Conservation (phyloP, 495 filamentous ascomycete genomes). For the Mytilinidion resinicola region DNA sequence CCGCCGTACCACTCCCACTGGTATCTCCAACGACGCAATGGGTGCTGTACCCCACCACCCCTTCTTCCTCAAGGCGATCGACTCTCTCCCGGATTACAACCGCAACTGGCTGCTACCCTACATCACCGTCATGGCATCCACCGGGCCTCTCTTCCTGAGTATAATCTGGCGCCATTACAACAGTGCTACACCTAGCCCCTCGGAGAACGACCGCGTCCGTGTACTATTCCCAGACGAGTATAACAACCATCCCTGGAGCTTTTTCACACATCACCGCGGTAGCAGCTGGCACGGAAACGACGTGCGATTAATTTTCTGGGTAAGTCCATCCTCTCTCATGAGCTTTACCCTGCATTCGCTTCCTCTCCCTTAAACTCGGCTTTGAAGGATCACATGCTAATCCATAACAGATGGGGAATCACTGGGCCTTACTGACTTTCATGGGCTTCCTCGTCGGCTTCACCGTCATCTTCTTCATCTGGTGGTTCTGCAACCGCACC, state of each 20-base stretch:
- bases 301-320: constrained; percentile 72
- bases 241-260: constrained; percentile 63
- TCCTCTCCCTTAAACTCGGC: background rate
- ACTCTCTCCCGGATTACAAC: constrained; percentile 62
- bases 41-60: constrained; percentile 73
- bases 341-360: background rate
- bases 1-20: constrained; percentile 71
- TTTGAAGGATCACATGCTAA: constrained; percentile 6
- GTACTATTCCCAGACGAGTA: constrained; percentile 63
- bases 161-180: constrained; percentile 59
- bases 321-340: constrained; percentile 29
- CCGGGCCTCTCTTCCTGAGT: constrained; percentile 76
- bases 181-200: constrained; percentile 5
- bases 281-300: constrained; percentile 74
- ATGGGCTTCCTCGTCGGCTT: constrained; percentile 56
- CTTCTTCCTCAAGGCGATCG: constrained; percentile 71
- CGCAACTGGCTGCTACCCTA: constrained; percentile 75
- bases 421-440: constrained; percentile 67
- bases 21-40: constrained; percentile 87
- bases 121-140: constrained; percentile 83
- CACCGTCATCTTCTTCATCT: constrained; percentile 50
- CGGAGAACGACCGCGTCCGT: constrained; percentile 33
- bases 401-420: constrained; percentile 53
- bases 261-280: constrained; percentile 69
- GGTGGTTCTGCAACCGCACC: constrained; percentile 38